Percentiles rank a stretch among this genome's conserved stretches.
phyloP scores from a whole-genome alignment of 2,329 filamentous ascomycete species.

The Sphaceloma murrayae region DNA sequence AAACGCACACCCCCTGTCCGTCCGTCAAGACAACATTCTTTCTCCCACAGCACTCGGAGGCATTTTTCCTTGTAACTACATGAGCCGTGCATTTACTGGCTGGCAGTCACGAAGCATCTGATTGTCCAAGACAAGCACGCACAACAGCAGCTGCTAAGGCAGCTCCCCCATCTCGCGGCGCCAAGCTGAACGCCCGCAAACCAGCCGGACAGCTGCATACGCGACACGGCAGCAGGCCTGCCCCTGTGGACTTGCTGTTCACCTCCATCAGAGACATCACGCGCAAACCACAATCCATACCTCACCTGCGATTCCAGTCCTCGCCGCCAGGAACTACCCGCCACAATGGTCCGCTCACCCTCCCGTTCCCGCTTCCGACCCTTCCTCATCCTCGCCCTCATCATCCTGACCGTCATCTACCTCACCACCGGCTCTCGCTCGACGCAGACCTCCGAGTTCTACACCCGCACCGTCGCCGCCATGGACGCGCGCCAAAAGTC shows the following conservation, averaged over 20 bases:
- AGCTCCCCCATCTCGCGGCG: too few relatives aligned
- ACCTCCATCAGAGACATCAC: too few relatives aligned
- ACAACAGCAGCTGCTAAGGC: neutral
- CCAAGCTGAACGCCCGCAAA: too few relatives aligned
- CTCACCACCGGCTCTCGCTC: conserved; percentile 54
- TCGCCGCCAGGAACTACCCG: neutral
- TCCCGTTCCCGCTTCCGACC: conserved; percentile 15
- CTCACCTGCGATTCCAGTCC: neutral
- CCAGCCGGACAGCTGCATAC: neutral
- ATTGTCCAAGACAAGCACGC: neutral
- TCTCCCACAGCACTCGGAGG: neutral
- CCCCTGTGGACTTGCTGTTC: too few relatives aligned
- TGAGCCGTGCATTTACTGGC: neutral
- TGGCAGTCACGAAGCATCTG: neutral
- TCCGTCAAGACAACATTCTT: neutral
- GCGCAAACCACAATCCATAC: neutral
- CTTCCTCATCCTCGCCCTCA: conserved; percentile 50
- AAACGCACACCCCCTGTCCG: neutral
- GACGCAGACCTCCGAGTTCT: conserved; percentile 46
- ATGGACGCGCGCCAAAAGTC: conserved; percentile 39
- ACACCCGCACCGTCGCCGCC: conserved; percentile 46
- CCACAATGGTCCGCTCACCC: conserved; percentile 15
- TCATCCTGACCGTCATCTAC: conserved; percentile 61
- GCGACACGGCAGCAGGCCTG: neutral
- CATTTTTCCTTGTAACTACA: neutral